Evolutionary conservation across 331 rosid species (phyloP).

Genomic region (Erythrophleum ivorense): DNA sequence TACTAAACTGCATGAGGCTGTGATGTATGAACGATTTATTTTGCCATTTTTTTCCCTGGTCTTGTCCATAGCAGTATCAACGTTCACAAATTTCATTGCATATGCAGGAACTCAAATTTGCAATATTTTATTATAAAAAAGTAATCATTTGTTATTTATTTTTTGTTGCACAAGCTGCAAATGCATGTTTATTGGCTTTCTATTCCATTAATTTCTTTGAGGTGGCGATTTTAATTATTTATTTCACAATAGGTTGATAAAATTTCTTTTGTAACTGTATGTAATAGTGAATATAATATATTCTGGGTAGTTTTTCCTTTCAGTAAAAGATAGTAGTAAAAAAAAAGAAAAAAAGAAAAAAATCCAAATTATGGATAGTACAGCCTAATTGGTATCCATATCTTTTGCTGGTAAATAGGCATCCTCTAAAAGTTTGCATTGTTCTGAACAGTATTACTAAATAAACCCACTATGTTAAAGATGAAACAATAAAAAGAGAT

Average conservation of each 20-base stretch:
- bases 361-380: neutral
- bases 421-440: neutral
- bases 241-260: neutral
- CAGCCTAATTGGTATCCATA: neutral
- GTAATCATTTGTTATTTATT: neutral
- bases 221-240: neutral
- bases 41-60: neutral
- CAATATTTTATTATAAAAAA: neutral
- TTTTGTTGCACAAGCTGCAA: neutral
- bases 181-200: slow-evolving; percentile 1
- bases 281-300: slow-evolving; percentile 5
- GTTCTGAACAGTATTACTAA: neutral
- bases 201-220: slow-evolving; percentile 2
- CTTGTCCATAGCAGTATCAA: neutral
- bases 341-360: neutral
- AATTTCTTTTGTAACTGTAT: neutral
- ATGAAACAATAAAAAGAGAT: neutral
- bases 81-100: neutral
- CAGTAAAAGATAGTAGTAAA: neutral
- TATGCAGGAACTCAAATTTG: neutral
- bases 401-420: slow-evolving; percentile 15
- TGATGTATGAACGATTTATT: neutral
- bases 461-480: neutral
- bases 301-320: slow-evolving; percentile 7
- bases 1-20: neutral